Percentiles rank a stretch among this genome's conserved stretches.
These are phyloP conservation scores for Solanum pinnatisectum DNA, from an alignment of 257 asterid species.

Conservation along the genomic window DNA sequence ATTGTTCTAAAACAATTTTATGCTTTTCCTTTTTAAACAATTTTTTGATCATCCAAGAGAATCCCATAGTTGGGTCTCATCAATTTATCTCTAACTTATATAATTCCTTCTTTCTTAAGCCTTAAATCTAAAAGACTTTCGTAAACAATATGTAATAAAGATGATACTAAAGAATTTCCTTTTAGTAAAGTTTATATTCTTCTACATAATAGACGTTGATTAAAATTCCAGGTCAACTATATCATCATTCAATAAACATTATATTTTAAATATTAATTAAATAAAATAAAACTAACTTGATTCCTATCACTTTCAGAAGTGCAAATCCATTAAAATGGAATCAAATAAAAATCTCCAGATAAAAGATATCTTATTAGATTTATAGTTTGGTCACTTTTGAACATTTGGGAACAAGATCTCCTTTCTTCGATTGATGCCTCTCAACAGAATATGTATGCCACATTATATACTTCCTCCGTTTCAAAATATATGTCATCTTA, in stretches of 20 bases:
- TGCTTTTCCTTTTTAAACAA: not conserved
- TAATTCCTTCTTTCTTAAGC: not conserved
- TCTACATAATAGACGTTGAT: not conserved
- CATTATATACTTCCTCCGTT: not conserved
- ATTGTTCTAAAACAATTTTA: not conserved
- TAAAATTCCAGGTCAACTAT: not conserved
- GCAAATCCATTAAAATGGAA: not conserved
- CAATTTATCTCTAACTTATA: not conserved
- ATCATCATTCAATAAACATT: not conserved
- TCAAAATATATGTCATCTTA: too few relatives aligned
- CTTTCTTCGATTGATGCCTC: not conserved
- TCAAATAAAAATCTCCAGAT: not conserved
- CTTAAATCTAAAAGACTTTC: not conserved
- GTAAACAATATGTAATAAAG: not conserved
- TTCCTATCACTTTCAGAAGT: not conserved
- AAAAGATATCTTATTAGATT: not conserved
- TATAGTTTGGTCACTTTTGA: not conserved
- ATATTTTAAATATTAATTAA: not conserved
- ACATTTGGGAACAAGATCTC: not conserved
- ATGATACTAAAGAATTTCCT: not conserved
- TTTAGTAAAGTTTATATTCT: not conserved
- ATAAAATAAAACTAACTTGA: not conserved
- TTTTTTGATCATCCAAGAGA: not conserved
- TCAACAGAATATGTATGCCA: not conserved
- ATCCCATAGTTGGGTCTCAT: not conserved